phyloP scores from a whole-genome alignment of 495 filamentous ascomycete species.

The Lineolata rhizophorae region DNA sequence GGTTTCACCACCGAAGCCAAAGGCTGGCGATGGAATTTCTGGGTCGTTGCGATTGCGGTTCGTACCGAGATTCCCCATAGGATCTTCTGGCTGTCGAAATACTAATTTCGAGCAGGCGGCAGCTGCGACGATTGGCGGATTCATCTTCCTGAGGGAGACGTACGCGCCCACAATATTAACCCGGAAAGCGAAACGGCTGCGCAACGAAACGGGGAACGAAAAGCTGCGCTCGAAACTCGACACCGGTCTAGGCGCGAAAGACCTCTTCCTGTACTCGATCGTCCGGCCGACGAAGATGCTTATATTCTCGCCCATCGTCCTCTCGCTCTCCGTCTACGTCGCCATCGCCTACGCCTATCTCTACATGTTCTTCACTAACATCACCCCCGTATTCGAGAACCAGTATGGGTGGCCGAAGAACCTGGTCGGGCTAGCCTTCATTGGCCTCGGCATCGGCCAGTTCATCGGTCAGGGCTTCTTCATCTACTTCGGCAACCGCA shows the following conservation, averaged over 20 bases:
- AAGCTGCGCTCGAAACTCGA: slow-evolving; percentile 16
- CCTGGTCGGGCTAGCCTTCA: slow-evolving; percentile 14
- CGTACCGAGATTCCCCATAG: background rate
- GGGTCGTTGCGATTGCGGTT: slow-evolving; percentile 16
- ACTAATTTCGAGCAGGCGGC: slow-evolving; percentile 6
- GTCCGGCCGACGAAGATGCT: slow-evolving; percentile 30
- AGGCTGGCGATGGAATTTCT: slow-evolving; percentile 20
- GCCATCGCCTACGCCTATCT: slow-evolving; percentile 54
- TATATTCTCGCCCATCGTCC: slow-evolving; percentile 34
- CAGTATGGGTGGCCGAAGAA: slow-evolving; percentile 23
- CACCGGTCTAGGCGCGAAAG: slow-evolving; percentile 10
- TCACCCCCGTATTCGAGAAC: slow-evolving; percentile 33
- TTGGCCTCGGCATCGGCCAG: slow-evolving; percentile 14
- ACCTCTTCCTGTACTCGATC: slow-evolving; percentile 23
- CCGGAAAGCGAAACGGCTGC: slow-evolving; percentile 12
- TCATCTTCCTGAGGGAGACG: slow-evolving; percentile 13
- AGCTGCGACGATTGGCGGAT: slow-evolving; percentile 5
- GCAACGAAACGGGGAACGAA: slow-evolving; percentile 13
- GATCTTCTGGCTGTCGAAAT: background rate
- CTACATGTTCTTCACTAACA: slow-evolving; percentile 65
- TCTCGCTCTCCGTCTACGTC: slow-evolving; percentile 48
- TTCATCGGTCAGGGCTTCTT: slow-evolving; percentile 11
- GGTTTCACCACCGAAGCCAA: slow-evolving; percentile 15
- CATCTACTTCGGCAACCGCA: slow-evolving; percentile 10
- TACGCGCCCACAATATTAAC: slow-evolving; percentile 13